Evolutionary conservation across 2,329 filamentous ascomycete species (phyloP).

Genomic region (Hymenotorrendiella dingleyae): DNA sequence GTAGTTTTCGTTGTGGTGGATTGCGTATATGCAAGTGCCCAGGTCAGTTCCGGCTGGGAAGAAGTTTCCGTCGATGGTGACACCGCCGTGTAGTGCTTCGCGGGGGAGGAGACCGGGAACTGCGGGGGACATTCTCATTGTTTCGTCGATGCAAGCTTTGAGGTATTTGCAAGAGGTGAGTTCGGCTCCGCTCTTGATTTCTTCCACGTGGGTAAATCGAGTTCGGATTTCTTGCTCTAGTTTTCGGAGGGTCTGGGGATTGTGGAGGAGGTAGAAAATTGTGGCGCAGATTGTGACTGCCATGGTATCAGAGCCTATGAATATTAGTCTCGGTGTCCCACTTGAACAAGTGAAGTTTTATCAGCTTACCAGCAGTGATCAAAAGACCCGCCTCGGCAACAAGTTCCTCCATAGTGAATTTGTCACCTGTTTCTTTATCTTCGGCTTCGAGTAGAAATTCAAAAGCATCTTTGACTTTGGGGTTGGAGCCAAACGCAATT

Average conservation of each 20-base stretch:
- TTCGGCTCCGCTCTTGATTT: slow-evolving; percentile 35
- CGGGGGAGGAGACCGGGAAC: slow-evolving; percentile 9
- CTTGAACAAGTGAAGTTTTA: too few species aligned
- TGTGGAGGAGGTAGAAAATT: slow-evolving; percentile 25
- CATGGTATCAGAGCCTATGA: slow-evolving; percentile 13
- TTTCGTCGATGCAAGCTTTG: slow-evolving; percentile 38
- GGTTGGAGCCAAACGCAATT: too few species aligned
- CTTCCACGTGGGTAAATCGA: slow-evolving; percentile 31
- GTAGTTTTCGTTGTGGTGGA: slow-evolving; percentile 17
- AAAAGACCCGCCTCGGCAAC: slow-evolving; percentile 10
- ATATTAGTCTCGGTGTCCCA: too few species aligned
- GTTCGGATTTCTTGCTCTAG: slow-evolving; percentile 36
- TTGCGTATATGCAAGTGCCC: slow-evolving; percentile 17
- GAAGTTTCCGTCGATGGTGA: slow-evolving; percentile 13
- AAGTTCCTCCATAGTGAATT: slow-evolving; percentile 11
- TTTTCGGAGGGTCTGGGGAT: slow-evolving; percentile 20
- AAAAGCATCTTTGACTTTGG: slow-evolving; percentile 19
- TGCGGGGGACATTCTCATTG: slow-evolving; percentile 36
- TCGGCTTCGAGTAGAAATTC: slow-evolving; percentile 16
- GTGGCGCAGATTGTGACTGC: slow-evolving; percentile 8
- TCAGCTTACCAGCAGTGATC: slow-evolving; percentile 17
- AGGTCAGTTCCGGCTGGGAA: slow-evolving; percentile 13
- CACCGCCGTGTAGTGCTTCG: slow-evolving; percentile 12
- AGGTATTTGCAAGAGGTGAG: slow-evolving; percentile 33
- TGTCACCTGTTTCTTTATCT: slow-evolving; percentile 15